Evolutionary conservation across 257 asterid species (phyloP), one percentile per base, ranked within the genome.

Genomic region (Cynanchum wilfordii): DNA sequence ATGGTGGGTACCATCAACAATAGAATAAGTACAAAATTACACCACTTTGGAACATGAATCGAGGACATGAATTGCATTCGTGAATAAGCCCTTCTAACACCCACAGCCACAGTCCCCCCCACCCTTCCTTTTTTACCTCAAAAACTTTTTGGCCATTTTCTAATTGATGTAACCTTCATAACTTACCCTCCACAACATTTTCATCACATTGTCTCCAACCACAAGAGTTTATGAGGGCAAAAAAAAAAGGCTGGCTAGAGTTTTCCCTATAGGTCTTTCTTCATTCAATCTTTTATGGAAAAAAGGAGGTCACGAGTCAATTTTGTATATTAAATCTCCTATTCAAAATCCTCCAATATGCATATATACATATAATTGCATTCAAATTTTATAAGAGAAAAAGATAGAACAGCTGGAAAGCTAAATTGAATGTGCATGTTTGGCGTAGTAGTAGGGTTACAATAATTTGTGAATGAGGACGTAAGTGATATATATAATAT

Each of bases 391-490:
- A 38, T 27, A 36, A 42, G 47, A 8, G 47, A 42, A 7, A 42
- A 42, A 7, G 1, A 7, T 17, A 36, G 40, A 64, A 64, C 69
- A 64, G 69, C 69, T 64, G 69, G 49, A 64, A 64, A 63, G 68
- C 40, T 45, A 17, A 36, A 19, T 2, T 7, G 44, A 63, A 63
- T 6, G 69, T 7, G 47, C 47, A 42, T 7, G 22, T 68, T 68
- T 40, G 36, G 56, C 9, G 22, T 42, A 40, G 17, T 42, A 40
- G 17, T 45, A 67, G 24, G 57, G n/a, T 67, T 19, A 24, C 71
- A 68, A 68, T 68, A 44, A 68, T 67, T 44, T 24, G 72, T 24
- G 15, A 47, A 45, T 24, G 72, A 68, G 38, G 52, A 66, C 55
- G 51, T 20, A 19, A 15, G 49, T 65, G 70, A 65, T 19, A 38